Conservation (phyloP, 352 stramenopile genomes). For the Phytophthora niederhauseri region DNA sequence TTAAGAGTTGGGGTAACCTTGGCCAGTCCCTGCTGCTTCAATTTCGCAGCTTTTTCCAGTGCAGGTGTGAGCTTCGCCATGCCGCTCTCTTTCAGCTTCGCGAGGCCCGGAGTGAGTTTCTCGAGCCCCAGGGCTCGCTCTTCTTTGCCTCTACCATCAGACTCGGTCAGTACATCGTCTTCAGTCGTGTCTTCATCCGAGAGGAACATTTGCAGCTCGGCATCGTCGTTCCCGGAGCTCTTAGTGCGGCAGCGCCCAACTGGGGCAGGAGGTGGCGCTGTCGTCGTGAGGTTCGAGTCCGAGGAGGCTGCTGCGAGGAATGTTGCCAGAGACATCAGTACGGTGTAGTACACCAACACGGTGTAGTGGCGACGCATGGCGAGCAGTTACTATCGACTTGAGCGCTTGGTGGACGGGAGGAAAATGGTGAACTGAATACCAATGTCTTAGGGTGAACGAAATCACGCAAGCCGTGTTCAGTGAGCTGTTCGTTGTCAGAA, state of each 20-base stretch:
- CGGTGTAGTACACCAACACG: too few species aligned
- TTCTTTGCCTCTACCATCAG: not conserved
- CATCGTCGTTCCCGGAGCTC: not conserved
- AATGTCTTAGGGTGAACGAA: too few species aligned
- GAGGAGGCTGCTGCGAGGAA: not conserved
- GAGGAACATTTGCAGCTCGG: not conserved
- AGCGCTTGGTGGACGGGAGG: too few species aligned
- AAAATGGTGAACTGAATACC: too few species aligned
- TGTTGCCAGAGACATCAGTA: too few species aligned
- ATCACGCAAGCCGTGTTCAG: too few species aligned
- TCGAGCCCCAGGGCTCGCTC: not conserved
- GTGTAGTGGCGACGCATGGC: too few species aligned
- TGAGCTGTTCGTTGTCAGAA: too few species aligned
- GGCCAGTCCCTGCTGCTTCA: not conserved
- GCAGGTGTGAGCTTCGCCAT: not conserved
- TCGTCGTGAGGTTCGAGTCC: not conserved
- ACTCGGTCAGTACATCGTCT: not conserved
- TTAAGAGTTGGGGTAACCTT: not conserved
- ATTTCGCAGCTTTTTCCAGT: not conserved
- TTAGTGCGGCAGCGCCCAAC: not conserved
- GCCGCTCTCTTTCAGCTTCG: not conserved
- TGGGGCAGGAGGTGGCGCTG: not conserved
- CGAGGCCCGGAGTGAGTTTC: not conserved
- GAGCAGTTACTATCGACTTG: too few species aligned
- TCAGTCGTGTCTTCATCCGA: not conserved